Evolutionary conservation across 2,329 filamentous ascomycete species (phyloP), one percentile per base, ranked within the genome.

Genomic region (Curvularia eragrostidis): DNA sequence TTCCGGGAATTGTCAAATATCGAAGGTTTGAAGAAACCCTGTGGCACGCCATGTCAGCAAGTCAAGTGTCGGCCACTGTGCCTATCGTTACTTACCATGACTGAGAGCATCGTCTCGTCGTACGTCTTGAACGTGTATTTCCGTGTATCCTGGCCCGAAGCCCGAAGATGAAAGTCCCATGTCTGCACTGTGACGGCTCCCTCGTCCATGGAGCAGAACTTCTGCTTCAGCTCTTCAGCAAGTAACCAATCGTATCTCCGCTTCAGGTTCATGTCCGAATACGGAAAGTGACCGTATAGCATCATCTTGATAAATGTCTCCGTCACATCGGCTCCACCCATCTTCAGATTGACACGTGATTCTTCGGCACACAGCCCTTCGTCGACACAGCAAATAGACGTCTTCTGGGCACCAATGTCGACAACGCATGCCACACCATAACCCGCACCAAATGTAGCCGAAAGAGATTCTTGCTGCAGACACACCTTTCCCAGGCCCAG

Each of bases 101-200:
- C 90, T 0, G 95, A 90, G n/a, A 99, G 83, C 67, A 96, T 91
- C 21, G 96, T 90, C 76, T 98, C 95, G 67, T 99, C 95, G 71
- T 98, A 99, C 0, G 91, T 93, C 82, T 98, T 98, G 83, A 97
- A 98, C 39, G 88, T 87, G 77, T 96, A 98, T 77, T 97, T 97
- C 62, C 89, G 86, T 1, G 95, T 99, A 50, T 95, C 89, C 73
- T 97, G 89, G 52, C 92, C 93, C 1, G 91, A 89, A 9, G 91
- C 91, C 26, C 95, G 89, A 15, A 99, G 85, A 75, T 98, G 92
- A 73, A 98, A 98, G 68, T 96, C 89, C 79, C 87, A 91, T 3
- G 91, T 84, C 77, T 96, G 91, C 4, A 97, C 93, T 12, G 90
- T 93, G 52, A 99, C 91, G 61, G 94, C 91, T 8, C 89, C 88